Evolutionary conservation across 768 basidiomycete genomes (phyloP).

Genomic region (Tubosaeta brunneosetosa): DNA sequence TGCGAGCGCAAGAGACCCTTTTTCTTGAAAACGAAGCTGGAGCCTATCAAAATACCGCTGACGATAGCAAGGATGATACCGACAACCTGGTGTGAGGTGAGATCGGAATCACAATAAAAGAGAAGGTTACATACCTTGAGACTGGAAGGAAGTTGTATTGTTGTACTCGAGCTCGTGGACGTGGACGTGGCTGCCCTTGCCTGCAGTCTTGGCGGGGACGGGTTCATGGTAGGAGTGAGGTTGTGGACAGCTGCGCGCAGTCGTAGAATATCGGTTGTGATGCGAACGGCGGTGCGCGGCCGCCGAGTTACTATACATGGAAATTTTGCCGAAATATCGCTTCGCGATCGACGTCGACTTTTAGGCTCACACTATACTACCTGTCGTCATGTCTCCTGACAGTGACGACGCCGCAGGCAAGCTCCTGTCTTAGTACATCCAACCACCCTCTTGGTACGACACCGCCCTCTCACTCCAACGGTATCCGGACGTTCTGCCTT

Average conservation of each 20-base stretch:
- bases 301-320: no score
- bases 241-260: slow-evolving; percentile 1
- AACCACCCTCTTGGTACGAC: no score
- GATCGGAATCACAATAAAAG: background rate
- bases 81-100: slow-evolving; percentile 47
- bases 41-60: slow-evolving; percentile 87
- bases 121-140: slow-evolving; percentile 43
- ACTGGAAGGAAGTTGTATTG: slow-evolving; percentile 37
- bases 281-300: background rate
- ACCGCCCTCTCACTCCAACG: no score
- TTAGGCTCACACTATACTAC: no score
- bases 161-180: slow-evolving; percentile 32
- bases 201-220: slow-evolving; percentile 3
- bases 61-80: slow-evolving; percentile 71
- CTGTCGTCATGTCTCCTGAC: no score
- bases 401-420: no score
- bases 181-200: slow-evolving; percentile 35
- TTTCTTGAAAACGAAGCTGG: slow-evolving; percentile 97
- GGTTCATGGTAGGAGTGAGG: background rate
- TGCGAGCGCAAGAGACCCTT: slow-evolving; percentile 80
- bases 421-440: no score
- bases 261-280: slow-evolving; percentile 8
- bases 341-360: no score
- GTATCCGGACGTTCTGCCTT: no score
- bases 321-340: no score